phyloP scores from a whole-genome alignment of 176 grass and related monocot species.

The Alloteropsis semialata region DNA sequence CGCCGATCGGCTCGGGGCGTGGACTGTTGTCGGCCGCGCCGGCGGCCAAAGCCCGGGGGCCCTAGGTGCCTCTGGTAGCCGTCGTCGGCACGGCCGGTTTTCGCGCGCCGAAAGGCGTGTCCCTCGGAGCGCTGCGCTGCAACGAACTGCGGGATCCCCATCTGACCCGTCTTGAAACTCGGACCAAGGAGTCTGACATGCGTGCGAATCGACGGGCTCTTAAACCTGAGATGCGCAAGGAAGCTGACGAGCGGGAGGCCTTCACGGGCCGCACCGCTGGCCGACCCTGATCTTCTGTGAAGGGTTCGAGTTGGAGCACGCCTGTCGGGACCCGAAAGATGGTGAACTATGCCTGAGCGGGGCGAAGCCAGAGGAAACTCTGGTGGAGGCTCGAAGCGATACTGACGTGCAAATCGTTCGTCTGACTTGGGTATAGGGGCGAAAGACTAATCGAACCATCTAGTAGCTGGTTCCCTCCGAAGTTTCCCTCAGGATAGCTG shows the following conservation, averaged over 20 bases:
- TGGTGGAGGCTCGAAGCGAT: conserved; percentile 78
- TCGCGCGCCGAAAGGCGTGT: no score
- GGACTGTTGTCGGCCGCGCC: no score
- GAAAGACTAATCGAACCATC: conserved; percentile 76
- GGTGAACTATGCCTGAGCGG: conserved; percentile 79
- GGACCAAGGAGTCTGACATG: no score
- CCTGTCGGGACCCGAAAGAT: conserved; percentile 82
- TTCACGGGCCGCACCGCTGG: conserved; percentile 33
- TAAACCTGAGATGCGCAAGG: no score
- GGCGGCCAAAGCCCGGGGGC: no score
- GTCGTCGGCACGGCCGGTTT: no score
- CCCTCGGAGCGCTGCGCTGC: no score
- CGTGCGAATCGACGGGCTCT: no score
- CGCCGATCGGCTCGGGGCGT: no score
- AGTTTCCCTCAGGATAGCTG: conserved; percentile 49
- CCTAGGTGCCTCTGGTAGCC: no score
- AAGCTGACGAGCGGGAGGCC: conserved; percentile 15
- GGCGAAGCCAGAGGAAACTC: conserved; percentile 75
- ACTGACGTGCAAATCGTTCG: conserved; percentile 75
- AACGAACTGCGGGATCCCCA: conserved; percentile 19
- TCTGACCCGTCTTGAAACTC: no score
- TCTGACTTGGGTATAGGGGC: conserved; percentile 74
- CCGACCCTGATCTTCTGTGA: conserved; percentile 66
- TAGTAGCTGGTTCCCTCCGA: conserved; percentile 63
- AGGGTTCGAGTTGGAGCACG: conserved; percentile 80